Evolutionary conservation across 2,329 filamentous ascomycete species (phyloP).

Genomic region (Penicillium polonicum): DNA sequence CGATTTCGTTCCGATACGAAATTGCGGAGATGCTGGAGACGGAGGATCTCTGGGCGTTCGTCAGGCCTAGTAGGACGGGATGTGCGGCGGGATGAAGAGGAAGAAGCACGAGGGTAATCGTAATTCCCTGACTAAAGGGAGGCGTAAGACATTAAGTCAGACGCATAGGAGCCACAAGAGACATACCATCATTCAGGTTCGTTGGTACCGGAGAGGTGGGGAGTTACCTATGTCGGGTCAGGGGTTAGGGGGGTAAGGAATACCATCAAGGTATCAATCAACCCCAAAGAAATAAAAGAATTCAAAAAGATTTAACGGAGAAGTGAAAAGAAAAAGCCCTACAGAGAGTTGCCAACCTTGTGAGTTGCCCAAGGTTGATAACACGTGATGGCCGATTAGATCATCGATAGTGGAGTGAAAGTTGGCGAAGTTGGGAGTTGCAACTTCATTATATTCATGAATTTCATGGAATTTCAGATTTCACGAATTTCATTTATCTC

Average conservation of each 20-base stretch:
- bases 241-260: neutral
- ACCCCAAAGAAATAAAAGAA: neutral
- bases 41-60: constrained; percentile 28
- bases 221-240: neutral
- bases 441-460: neutral
- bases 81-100: constrained; percentile 35
- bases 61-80: constrained; percentile 21
- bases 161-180: constrained; percentile 12
- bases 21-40: constrained; percentile 40
- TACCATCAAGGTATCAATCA: neutral
- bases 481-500: neutral
- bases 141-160: constrained; percentile 8
- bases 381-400: constrained; percentile 28
- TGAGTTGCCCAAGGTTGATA: neutral
- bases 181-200: constrained; percentile 25
- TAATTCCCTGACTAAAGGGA: constrained; percentile 43
- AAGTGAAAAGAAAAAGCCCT: neutral
- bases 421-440: neutral
- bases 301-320: neutral
- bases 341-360: constrained; percentile 4
- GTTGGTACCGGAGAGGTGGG: neutral
- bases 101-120: constrained; percentile 43
- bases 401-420: constrained; percentile 17
- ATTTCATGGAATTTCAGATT: neutral
- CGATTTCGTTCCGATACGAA: constrained; percentile 40